Evolutionary conservation across 805 yeast species (phyloP), one percentile per base, ranked within the genome.

Genomic region (Nakazawaea anatomiae): DNA sequence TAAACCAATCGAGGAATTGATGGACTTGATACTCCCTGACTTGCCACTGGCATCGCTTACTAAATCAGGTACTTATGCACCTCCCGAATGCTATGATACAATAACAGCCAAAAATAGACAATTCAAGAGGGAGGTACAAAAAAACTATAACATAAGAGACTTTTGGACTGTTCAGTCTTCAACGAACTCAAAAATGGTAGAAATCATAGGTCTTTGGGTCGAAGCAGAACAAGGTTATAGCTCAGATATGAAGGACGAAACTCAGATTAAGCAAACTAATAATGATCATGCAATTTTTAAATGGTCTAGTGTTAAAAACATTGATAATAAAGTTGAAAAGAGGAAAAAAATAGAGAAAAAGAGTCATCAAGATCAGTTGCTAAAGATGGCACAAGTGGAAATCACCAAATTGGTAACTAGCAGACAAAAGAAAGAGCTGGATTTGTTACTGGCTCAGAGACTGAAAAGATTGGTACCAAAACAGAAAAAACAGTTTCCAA

Each of bases 321-420:
- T 14, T 10, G 28, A 18, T 11, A 7, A 18, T 8, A 36, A 12
- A 18, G 25, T 18, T 18, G 25, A 18, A 18, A 18, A 18, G 46
- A 14, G 36, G 5, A 31, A 30, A 29, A 34, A 27, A 29, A n/a
- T 12, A 6, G 39, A 34, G 29, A 34, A 6, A 18, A 45, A 35
- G 27, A 50, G 52, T 35, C 46, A 41, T 41, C 52, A 50, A 31
- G 52, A 50, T 34, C 12, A 28, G 35, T 41, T 50, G 31, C 12
- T 49, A 25, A 39, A 38, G 28, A 49, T 44, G 4, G 45, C 31
- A 4, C 11, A 10, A 34, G 46, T 12, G 6, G 52, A 50, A 45
- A 27, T 36, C 3, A n/a, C 12, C 12, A 7, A 12, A 14, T 18
- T 44, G 36, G 28, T 34, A 27, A 39, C 28, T 9, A 41, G 41